Evolutionary conservation across 2,329 filamentous ascomycete genomes (phyloP), one percentile per base, ranked within the genome.

Genomic region (Arthrobotrys iridis): DNA sequence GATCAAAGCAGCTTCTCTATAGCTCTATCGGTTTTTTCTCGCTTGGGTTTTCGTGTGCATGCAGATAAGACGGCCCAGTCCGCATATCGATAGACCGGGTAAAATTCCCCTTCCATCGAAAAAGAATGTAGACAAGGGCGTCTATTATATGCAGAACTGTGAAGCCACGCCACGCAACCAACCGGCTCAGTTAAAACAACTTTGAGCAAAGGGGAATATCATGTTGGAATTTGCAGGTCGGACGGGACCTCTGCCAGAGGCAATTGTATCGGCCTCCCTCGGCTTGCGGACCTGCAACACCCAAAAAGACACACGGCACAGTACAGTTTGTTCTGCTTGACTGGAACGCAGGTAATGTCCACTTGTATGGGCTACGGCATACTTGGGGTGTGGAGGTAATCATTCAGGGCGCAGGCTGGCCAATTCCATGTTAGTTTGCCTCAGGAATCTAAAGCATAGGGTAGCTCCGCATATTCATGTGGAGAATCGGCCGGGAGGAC

Each of bases 221-320:
- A n/a, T n/a, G n/a, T n/a, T n/a, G n/a, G n/a, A n/a, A n/a, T n/a
- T n/a, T n/a, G n/a, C n/a, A n/a, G n/a, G n/a, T n/a, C n/a, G n/a
- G n/a, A n/a, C n/a, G n/a, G n/a, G n/a, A n/a, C n/a, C n/a, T n/a
- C n/a, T n/a, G n/a, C n/a, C n/a, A n/a, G n/a, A n/a, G n/a, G n/a
- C n/a, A n/a, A n/a, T n/a, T n/a, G n/a, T n/a, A n/a, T n/a, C n/a
- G n/a, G n/a, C 45, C 45, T 30, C 24, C 45, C 11, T n/a, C 15
- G 2, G 26, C 13, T 52, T 15, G 15, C 5, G 46, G 26, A 33
- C 22, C 35, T 55, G 50, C 50, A 55, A 55, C 50, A 55, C 50
- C 11, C 50, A 37, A 55, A 55, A 55, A 55, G 18, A 35, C 28
- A 55, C 50, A 55, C 50, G 50, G 30, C 50, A 35, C 50, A 37